phyloP scores from a whole-genome alignment of 2,329 filamentous ascomycete genomes.

The Ceratocystis diversiconidia region DNA sequence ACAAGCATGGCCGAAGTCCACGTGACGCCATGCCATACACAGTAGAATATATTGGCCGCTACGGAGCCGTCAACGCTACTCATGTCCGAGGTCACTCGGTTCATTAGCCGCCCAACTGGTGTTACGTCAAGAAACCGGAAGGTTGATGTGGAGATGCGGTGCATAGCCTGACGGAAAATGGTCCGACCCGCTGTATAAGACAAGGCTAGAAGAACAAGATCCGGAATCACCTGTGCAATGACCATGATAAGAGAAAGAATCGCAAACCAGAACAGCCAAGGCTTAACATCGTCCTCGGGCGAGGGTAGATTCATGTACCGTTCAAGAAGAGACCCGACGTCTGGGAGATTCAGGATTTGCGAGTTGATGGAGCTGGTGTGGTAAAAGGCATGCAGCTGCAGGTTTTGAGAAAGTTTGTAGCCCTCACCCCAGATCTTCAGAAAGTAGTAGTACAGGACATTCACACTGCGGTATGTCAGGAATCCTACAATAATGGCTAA shows the following conservation, averaged over 20 bases:
- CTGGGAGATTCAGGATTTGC: not conserved
- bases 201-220: slow-evolving; percentile 59
- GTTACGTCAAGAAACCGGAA: slow-evolving; percentile 89
- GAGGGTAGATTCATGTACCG: slow-evolving; percentile 15
- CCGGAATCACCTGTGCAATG: slow-evolving; percentile 44
- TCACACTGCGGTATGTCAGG: slow-evolving; percentile 45
- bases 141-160: slow-evolving; percentile 60
- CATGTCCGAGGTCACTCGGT: slow-evolving; percentile 80
- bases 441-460: slow-evolving; percentile 61
- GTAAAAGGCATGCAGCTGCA: not conserved
- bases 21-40: slow-evolving; percentile 55
- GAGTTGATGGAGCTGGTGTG: not conserved
- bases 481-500: slow-evolving; percentile 47
- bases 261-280: slow-evolving; percentile 63
- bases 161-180: slow-evolving; percentile 61
- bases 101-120: slow-evolving; percentile 80
- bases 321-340: slow-evolving; percentile 6
- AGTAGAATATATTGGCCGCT: slow-evolving; percentile 54
- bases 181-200: slow-evolving; percentile 62
- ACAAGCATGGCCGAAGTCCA: slow-evolving; percentile 62
- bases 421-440: slow-evolving; percentile 78
- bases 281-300: slow-evolving; percentile 50
- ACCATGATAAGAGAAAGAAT: slow-evolving; percentile 49
- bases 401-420: slow-evolving; percentile 30
- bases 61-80: slow-evolving; percentile 81